Evolutionary conservation across 2,329 filamentous ascomycete species (phyloP), one percentile per base, ranked within the genome.

Genomic region (Mycocentrospora acerina): DNA sequence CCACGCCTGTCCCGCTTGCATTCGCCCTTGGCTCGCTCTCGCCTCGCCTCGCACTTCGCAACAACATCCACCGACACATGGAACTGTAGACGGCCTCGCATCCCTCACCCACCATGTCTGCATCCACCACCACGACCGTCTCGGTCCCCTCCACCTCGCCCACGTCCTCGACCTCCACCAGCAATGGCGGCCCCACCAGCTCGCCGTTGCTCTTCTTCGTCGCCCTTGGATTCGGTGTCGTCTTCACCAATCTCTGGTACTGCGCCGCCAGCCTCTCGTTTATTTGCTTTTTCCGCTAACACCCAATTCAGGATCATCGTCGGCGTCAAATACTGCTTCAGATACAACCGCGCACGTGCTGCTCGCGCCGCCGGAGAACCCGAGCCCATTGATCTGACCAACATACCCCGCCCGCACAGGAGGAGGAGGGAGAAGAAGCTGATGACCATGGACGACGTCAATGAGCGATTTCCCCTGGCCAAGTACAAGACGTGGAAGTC

Each of bases 381-480:
- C 45, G 90, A 96, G 48, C 88, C 86, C 12, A 94, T 98, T 60
- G 90, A 90, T 47, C 75, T 98, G 50, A 81, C 90, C 42, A 80
- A 85, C 40, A 90, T 97, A 79, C 88, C 89, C 41, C 75, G 89
- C 44, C 85, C 89, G 34, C 90, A 93, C 66, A 82, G 93, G 40
- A 81, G 91, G 59, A 81, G 91, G 51, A 82, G 90, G 43, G 93
- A 98, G 70, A 98, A 98, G 82, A 98, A 96, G 68, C 71, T 98
- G 54, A 97, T 98, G 93, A 88, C 87, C 2, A 96, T 97, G 83
- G 93, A 98, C 46, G 93, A 98, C 70, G 93, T 98, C 48, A 97
- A 98, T 64, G 90, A 94, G 54, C 88, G 94, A 55, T 98, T 98
- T 59, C 91, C 93, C 0, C 82, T 96, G 71, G 84, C 83, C 55